Conservation (phyloP, 345 rosid species). For the Abelmoschus esculentus region DNA sequence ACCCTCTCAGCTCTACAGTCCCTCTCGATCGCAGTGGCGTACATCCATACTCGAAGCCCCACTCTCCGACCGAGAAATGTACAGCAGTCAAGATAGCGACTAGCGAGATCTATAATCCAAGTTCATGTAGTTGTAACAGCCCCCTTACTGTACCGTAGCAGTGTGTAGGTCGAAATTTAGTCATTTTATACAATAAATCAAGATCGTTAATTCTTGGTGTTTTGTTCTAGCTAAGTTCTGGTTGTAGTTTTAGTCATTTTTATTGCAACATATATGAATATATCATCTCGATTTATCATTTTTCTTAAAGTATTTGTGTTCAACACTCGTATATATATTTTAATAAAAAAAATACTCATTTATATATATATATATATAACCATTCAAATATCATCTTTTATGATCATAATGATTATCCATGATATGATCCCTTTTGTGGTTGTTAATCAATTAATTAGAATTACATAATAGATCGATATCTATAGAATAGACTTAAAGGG, state of each 20-base stretch:
- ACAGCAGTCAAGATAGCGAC: constrained; percentile 26
- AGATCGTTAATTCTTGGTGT: constrained; percentile 4
- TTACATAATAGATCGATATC: too few species aligned
- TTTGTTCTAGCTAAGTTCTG: constrained; percentile 4
- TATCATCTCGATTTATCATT: too few species aligned
- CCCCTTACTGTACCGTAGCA: constrained; percentile 13
- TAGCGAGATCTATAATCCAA: constrained; percentile 18
- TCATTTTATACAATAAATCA: constrained; percentile 20
- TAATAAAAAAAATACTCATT: too few species aligned
- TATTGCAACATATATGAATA: neutral
- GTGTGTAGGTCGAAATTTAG: constrained; percentile 21
- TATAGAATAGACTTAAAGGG: too few species aligned
- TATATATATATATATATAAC: too few species aligned
- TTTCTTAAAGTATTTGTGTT: too few species aligned
- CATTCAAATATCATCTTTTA: too few species aligned
- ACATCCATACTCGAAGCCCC: constrained; percentile 58
- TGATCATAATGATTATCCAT: too few species aligned
- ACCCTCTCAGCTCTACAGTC: constrained; percentile 71
- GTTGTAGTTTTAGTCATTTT: too few species aligned
- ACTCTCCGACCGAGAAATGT: constrained; percentile 40
- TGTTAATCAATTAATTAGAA: too few species aligned
- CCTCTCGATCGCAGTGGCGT: constrained; percentile 73
- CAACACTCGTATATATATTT: too few species aligned
- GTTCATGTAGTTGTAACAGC: constrained; percentile 24
- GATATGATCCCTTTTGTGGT: too few species aligned